These are phyloP conservation scores for Xylaria sp. DNA, from an alignment of 2,329 filamentous ascomycete genomes.

Conservation along the genomic window DNA sequence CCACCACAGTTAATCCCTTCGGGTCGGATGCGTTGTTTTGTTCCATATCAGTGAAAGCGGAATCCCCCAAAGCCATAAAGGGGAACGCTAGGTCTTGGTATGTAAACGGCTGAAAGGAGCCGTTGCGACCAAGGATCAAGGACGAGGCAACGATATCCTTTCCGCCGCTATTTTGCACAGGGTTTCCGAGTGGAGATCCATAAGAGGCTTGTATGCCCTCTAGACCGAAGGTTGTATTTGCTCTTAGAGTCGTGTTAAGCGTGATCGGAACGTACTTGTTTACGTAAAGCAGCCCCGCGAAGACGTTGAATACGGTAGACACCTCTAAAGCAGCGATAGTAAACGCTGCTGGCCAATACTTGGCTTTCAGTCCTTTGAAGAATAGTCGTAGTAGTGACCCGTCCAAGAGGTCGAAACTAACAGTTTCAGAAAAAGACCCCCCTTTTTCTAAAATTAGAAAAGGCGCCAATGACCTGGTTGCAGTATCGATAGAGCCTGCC, in stretches of 20 bases:
- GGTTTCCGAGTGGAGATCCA: neutral
- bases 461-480: neutral
- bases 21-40: neutral
- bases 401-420: neutral
- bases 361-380: neutral
- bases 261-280: neutral
- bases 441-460: neutral
- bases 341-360: neutral
- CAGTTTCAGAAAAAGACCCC: neutral
- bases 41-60: neutral
- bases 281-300: neutral
- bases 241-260: neutral
- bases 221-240: neutral
- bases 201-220: neutral
- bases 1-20: neutral
- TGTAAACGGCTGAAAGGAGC: neutral
- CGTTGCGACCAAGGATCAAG: neutral
- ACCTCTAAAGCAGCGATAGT: neutral
- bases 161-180: neutral
- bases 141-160: neutral
- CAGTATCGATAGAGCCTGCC: neutral
- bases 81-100: neutral
- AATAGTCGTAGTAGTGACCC: neutral
- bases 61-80: neutral
- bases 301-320: neutral